phyloP scores from a whole-genome alignment of 2,329 filamentous ascomycete species.

The Fusarium hostae region DNA sequence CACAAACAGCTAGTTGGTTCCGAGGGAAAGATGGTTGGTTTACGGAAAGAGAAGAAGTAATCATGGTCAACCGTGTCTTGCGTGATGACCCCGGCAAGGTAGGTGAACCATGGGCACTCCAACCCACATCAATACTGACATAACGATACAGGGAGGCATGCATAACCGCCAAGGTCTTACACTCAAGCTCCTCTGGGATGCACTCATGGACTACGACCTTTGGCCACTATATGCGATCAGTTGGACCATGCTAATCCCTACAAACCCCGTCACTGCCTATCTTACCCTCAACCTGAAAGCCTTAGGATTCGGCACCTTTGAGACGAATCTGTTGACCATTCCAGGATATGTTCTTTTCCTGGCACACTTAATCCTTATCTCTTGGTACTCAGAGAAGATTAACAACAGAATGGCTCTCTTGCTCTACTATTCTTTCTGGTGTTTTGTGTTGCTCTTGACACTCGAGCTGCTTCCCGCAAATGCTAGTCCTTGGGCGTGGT shows the following conservation, averaged over 20 bases:
- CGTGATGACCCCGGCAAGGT: conserved; percentile 65
- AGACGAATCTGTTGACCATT: conserved; percentile 67
- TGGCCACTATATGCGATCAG: conserved; percentile 45
- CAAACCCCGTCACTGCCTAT: conserved; percentile 49
- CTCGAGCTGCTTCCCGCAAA: conserved; percentile 50
- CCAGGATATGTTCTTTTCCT: conserved; percentile 55
- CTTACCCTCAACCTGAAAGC: conserved; percentile 62
- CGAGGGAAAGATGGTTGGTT: conserved; percentile 65
- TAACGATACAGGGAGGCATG: conserved; percentile 60
- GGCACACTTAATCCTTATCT: conserved; percentile 55
- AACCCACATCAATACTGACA: background rate
- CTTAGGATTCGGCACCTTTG: conserved; percentile 62
- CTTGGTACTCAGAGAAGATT: conserved; percentile 57
- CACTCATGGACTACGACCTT: conserved; percentile 65
- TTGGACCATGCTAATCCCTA: conserved; percentile 44
- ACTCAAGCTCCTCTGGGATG: conserved; percentile 57
- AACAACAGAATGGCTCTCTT: conserved; percentile 54
- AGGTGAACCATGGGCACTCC: accelerated
- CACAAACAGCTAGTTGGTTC: conserved; percentile 65
- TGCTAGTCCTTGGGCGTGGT: conserved; percentile 47
- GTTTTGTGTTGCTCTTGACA: conserved; percentile 62
- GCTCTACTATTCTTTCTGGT: conserved; percentile 62
- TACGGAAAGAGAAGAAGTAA: conserved; percentile 62
- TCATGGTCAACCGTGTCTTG: conserved; percentile 63
- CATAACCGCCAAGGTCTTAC: conserved; percentile 68